phyloP scores from a whole-genome alignment of 192 early-diverging fungal species.

The Coemansia sp. region DNA sequence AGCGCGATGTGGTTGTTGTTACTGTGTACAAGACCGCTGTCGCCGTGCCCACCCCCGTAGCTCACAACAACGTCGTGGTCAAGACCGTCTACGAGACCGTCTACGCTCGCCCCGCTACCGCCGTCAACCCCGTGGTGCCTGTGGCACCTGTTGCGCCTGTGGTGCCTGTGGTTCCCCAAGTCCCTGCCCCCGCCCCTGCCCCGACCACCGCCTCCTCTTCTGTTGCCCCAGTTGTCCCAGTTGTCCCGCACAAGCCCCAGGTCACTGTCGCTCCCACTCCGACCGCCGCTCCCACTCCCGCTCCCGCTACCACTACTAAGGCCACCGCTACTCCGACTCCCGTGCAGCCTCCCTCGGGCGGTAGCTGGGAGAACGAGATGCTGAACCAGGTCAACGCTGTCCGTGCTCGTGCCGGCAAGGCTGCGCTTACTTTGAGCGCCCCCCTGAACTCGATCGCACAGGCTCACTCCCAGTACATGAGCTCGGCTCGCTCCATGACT shows the following conservation, averaged over 20 bases:
- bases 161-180: not conserved
- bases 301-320: not conserved
- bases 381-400: conserved; percentile 38
- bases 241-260: conserved; percentile 2
- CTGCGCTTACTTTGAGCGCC: conserved; percentile 11
- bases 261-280: not conserved
- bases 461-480: conserved; percentile 42
- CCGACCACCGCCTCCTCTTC: no score
- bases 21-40: conserved; percentile 6
- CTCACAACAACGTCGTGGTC: conserved; percentile 13
- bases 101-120: not conserved
- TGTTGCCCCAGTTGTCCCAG: no score
- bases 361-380: conserved; percentile 39
- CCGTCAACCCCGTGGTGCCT: not conserved
- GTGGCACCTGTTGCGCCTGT: no score
- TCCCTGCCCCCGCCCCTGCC: no score
- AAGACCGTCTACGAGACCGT: conserved; percentile 20
- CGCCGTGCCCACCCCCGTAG: not conserved
- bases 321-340: not conserved
- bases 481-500: conserved; percentile 15
- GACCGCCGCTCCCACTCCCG: not conserved
- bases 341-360: not conserved
- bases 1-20: conserved; percentile 12
- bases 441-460: conserved; percentile 36
- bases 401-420: conserved; percentile 28